Conservation (phyloP, 345 rosid species). For the Linum trigynum region DNA sequence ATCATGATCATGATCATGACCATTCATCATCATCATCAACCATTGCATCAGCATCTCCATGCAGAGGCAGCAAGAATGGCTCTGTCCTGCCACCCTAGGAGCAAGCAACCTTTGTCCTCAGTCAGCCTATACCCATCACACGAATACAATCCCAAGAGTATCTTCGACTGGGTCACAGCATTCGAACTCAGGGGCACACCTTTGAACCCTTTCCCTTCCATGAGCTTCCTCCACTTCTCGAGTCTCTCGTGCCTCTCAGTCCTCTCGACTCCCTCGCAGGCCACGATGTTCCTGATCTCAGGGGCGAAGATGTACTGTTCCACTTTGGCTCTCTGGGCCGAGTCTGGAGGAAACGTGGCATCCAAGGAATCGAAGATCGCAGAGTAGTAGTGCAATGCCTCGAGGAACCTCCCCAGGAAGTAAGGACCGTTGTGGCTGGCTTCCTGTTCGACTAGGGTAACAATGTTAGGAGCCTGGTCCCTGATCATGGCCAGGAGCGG, state of each 20-base stretch:
- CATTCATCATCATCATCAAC: neutral
- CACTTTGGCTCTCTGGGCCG: conserved; percentile 51
- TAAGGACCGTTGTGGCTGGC: conserved; percentile 60
- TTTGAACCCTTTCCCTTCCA: conserved; percentile 61
- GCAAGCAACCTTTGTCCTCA: conserved; percentile 66
- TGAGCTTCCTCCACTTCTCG: conserved; percentile 55
- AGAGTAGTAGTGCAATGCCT: conserved; percentile 58
- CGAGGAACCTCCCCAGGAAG: conserved; percentile 54
- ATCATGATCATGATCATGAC: neutral
- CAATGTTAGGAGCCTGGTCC: conserved; percentile 59
- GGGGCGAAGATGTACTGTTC: conserved; percentile 57
- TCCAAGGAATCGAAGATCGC: conserved; percentile 59
- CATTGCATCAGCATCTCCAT: conserved; percentile 36
- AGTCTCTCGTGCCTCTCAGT: conserved; percentile 53
- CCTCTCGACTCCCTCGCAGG: conserved; percentile 52
- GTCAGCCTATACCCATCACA: conserved; percentile 62
- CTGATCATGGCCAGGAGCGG: conserved; percentile 43
- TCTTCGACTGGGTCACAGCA: conserved; percentile 59
- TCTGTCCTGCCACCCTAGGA: conserved; percentile 61
- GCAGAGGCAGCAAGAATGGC: conserved; percentile 58
- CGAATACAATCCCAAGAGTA: conserved; percentile 45
- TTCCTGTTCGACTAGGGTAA: conserved; percentile 56
- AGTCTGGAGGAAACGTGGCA: conserved; percentile 49
- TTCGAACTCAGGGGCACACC: conserved; percentile 48
- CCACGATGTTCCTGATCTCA: conserved; percentile 54